Evolutionary conservation across 768 basidiomycete species (phyloP), one percentile per base, ranked within the genome.

Genomic region (Melanogaster broomeanus): DNA sequence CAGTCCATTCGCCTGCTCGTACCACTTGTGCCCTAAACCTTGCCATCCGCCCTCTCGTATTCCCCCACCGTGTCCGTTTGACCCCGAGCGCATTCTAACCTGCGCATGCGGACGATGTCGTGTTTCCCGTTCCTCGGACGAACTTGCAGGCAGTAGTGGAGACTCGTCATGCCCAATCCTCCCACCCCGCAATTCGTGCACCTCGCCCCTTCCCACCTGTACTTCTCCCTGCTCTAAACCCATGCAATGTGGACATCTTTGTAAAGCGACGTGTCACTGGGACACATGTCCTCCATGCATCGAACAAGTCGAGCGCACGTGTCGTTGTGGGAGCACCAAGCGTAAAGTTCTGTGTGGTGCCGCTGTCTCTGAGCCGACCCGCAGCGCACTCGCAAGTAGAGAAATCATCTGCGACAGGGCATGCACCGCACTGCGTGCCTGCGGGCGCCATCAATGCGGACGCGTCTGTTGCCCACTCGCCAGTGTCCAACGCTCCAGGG

Each of bases 401-500:
- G 87, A 91, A 49, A 78, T 94, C 37, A 67, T 88, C 1, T 98
- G 97, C 68, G 87, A 93, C 49, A 79, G 82, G 28, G 81, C 85
- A 2, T 99, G 97, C 64, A 72, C 73, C 18, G 89, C 86, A 0
- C 72, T 93, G 10, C 82, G 93, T 15, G 78, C 82, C 8, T 98
- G 97, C 63, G 92, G 95, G 0, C 76, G 85, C 19, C 97, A 99
- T 61, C 85, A 88, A 55, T 98, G 97, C 64, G 75, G 77, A 16
- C 79, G 94, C 4, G 52, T 87, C 9, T 98, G 97, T 65, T 99
- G 97, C 61, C 95, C 97, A 0, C 79, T 98, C 0, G 88, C 93
- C 5, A 76, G 79, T 12, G 61, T 67, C 19, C 77, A 78, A 58
- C 90, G 87, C 61, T 74, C 68, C 15, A 84, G 85, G 60, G 71